Evolutionary conservation across 176 grass and related monocot genomes (phyloP).

Genomic region (Avena insularis): DNA sequence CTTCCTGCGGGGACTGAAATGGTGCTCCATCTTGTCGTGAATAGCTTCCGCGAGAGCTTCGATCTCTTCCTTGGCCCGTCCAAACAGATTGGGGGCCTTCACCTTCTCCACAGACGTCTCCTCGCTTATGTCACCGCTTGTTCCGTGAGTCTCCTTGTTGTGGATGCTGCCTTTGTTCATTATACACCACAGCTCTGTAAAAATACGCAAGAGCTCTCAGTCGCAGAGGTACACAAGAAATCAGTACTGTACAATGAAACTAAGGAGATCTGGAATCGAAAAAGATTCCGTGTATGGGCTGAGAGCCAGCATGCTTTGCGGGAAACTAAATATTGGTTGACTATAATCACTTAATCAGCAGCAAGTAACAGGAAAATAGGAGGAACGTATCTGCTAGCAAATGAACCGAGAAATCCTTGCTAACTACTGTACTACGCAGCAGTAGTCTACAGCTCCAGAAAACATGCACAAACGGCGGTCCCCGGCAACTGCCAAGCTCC

Average conservation of each 20-base stretch:
- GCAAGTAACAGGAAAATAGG: neutral
- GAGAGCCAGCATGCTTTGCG: too few species aligned
- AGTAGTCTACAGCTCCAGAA: neutral
- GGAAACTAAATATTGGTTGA: too few species aligned
- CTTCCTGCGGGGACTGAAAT: conserved; percentile 47
- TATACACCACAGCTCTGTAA: neutral
- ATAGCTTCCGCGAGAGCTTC: conserved; percentile 60
- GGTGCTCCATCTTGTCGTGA: conserved; percentile 58
- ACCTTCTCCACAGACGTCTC: conserved; percentile 55
- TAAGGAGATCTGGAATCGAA: neutral
- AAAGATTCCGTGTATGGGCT: neutral
- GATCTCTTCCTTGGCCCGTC: conserved; percentile 80
- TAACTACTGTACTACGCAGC: neutral
- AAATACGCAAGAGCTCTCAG: neutral
- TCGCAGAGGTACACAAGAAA: neutral
- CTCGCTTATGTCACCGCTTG: conserved; percentile 55
- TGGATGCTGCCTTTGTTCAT: conserved; percentile 52
- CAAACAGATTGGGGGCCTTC: conserved; percentile 70
- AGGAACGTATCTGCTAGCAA: neutral
- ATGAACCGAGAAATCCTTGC: neutral
- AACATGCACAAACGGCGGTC: neutral
- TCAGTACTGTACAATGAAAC: neutral
- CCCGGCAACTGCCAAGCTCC: neutral
- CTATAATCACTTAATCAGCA: neutral
- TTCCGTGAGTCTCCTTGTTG: conserved; percentile 76